Percentiles rank a stretch among this genome's conserved stretches.
phyloP scores from a whole-genome alignment of 257 asterid species.

The Scutellaria galericulata region DNA sequence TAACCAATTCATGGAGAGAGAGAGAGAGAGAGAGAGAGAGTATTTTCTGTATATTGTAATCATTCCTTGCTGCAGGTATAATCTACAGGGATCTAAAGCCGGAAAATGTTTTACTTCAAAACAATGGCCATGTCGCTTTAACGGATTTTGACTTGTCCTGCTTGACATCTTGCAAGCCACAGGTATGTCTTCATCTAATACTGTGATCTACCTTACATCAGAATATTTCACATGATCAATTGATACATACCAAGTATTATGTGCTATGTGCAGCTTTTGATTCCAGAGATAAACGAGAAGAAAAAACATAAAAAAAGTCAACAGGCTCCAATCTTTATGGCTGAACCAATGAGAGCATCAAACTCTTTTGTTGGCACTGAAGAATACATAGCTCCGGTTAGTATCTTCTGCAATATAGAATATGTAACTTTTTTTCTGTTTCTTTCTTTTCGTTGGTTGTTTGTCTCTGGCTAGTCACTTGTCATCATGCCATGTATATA shows the following conservation, averaged over 20 bases:
- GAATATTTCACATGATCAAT: constrained; percentile 14
- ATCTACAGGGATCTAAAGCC: constrained; percentile 98
- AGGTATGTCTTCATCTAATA: constrained; percentile 50
- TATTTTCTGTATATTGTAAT: constrained; percentile 22
- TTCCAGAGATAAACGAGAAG: constrained; percentile 79
- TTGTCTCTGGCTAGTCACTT: background rate
- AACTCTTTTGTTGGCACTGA: constrained; percentile 98
- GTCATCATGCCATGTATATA: background rate
- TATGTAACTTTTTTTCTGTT: background rate
- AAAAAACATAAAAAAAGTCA: constrained; percentile 64
- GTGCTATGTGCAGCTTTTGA: constrained; percentile 69
- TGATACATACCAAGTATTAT: constrained; percentile 15
- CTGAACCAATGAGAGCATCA: constrained; percentile 98
- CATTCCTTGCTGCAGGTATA: constrained; percentile 62
- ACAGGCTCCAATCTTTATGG: constrained; percentile 82
- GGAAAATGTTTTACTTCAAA: constrained; percentile 84
- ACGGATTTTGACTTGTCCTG: constrained; percentile 98
- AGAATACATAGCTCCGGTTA: constrained; percentile 98
- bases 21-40: background rate
- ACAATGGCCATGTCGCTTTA: constrained; percentile 80
- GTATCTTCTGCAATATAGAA: constrained; percentile 36
- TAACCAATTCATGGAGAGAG: background rate
- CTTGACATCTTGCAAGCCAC: constrained; percentile 97
- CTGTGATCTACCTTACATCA: constrained; percentile 9
- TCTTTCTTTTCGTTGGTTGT: background rate